Evolutionary conservation across 1,139 yeast genomes (phyloP).

Genomic region (Diutina pseudorugosa): DNA sequence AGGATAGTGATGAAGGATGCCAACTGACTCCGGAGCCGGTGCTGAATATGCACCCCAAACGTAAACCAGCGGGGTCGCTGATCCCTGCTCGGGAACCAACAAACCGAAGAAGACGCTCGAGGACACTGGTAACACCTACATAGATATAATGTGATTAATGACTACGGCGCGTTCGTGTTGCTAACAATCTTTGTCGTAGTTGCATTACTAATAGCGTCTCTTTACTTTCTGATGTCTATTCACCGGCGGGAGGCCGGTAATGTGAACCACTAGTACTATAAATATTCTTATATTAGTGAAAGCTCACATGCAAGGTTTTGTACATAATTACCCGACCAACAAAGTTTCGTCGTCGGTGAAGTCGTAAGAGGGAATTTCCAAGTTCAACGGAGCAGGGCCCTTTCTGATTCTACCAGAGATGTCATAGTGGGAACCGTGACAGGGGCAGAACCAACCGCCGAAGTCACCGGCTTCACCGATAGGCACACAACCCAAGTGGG

Average conservation of each 20-base stretch:
- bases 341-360: slow-evolving; percentile 70
- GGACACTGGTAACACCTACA: neutral
- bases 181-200: too few species aligned
- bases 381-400: slow-evolving; percentile 99
- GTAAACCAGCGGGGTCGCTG: neutral
- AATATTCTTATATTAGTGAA: neutral
- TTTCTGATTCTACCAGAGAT: slow-evolving; percentile 99
- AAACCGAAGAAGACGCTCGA: neutral
- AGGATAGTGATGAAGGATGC: neutral
- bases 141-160: too few species aligned
- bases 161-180: too few species aligned
- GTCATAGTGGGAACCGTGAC: slow-evolving; percentile 99
- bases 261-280: neutral
- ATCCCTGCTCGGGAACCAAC: neutral
- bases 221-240: too few species aligned
- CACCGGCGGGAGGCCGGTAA: neutral
- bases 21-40: neutral
- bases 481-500: slow-evolving; percentile 99
- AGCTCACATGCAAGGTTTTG: slow-evolving; percentile 2
- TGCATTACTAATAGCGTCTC: too few species aligned
- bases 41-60: neutral
- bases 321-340: slow-evolving; percentile 42
- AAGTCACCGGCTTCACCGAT: slow-evolving; percentile 99
- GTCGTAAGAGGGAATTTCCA: slow-evolving; percentile 90
- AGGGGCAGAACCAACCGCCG: slow-evolving; percentile 99